Evolutionary conservation across 345 rosid species (phyloP).

Genomic region (Trapa incisa): DNA sequence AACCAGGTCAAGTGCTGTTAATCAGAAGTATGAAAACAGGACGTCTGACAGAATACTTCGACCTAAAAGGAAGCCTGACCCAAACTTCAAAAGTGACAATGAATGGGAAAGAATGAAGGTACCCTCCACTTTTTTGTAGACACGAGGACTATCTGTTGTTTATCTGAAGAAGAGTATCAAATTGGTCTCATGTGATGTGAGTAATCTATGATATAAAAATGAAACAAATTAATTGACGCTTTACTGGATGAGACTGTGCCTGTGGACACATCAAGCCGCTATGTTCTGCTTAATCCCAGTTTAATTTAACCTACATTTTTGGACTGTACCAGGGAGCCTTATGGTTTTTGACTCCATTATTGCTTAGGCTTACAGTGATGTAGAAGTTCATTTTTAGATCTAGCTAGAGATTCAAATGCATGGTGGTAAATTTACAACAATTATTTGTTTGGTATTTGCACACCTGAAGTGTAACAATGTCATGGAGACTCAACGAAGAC

Average conservation of each 20-base stretch:
- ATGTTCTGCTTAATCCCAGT: background rate
- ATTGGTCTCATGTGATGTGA: background rate
- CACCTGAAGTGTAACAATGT: background rate
- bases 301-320: background rate
- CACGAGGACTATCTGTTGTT: background rate
- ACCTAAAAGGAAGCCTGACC: conserved; percentile 45
- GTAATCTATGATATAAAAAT: background rate
- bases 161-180: background rate
- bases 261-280: background rate
- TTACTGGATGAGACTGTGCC: background rate
- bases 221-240: background rate
- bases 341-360: background rate
- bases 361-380: background rate
- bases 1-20: conserved; percentile 38
- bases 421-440: too few relatives aligned
- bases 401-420: background rate
- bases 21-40: conserved; percentile 35
- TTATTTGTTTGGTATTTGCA: background rate
- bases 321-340: background rate
- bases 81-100: conserved; percentile 5
- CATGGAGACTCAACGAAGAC: background rate
- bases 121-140: conserved; percentile 8
- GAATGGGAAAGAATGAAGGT: conserved; percentile 73
- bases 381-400: background rate
- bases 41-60: conserved; percentile 51